Evolutionary conservation across 495 filamentous ascomycete species (phyloP), one percentile per base, ranked within the genome.

Genomic region (Terfezia claveryi): DNA sequence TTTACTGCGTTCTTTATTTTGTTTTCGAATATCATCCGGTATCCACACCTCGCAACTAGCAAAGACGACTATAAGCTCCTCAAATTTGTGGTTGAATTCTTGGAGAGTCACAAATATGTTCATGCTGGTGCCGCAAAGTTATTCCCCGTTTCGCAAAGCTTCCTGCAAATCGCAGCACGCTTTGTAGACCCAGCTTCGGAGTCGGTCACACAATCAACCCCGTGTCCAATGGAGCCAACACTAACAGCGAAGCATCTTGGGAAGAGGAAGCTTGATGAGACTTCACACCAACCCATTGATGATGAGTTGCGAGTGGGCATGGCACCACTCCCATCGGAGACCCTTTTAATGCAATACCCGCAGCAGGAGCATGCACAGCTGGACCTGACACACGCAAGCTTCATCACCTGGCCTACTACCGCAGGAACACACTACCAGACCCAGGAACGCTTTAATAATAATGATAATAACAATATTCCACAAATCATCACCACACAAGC

Each of bases 1-100:
- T 65, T 65, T 54, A 65, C 63, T 1, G 54, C 57, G 2, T 65
- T 70, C 66, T 23, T 73, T 69, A 50, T 69, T 65, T 36, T 73
- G 63, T 51, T 73, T 71, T 62, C 73, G 65, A 56, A 70, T 57
- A 55, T 75, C 66, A 50, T 66, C 60, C 36, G 67, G 60, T 52
- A 74, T 64, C 62, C 76, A 8, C 41, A 20, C 41, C 14, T 14
- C 12, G 41, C 12, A 46, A 46, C 14, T 46, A 20, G 14, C 41
- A 46, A 20, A 20, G 17, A 20, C 41, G 41, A 46, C 17, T 46
- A 20, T 14, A 20, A 14, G 41, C 41, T 46, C 0, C 12, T 46
- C 14, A 46, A 20, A 4, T 14, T 46, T 46, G 12, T 46, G 4
- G 41, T 14, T 46, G 17, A 20, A 1, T 46, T 14, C 41, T 8